A percentile compares a stretch with the other conserved stretches of the same genome.
These are phyloP conservation scores for Spergularia marina DNA, from an alignment of 148 eudicot genomes.

Conservation along the genomic window DNA sequence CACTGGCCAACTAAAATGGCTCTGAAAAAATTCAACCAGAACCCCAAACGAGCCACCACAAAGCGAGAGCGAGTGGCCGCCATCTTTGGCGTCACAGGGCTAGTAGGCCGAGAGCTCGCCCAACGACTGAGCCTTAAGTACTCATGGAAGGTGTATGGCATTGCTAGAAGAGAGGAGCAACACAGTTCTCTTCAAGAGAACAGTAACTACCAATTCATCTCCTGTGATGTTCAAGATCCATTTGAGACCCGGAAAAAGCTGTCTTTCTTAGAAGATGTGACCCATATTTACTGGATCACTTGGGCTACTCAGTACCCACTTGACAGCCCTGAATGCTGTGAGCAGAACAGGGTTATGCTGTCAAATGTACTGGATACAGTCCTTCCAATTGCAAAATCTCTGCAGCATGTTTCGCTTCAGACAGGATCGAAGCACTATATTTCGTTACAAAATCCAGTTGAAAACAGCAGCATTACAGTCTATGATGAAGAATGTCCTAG, in stretches of 20 bases:
- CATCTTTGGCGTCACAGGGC: conserved; percentile 79
- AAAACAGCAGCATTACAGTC: neutral
- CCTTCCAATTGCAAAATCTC: conserved; percentile 41
- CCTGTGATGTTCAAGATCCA: conserved; percentile 67
- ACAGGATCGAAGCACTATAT: conserved; percentile 84
- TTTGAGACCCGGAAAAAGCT: conserved; percentile 49
- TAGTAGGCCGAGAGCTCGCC: conserved; percentile 78
- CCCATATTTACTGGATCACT: conserved; percentile 84
- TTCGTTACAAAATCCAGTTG: conserved; percentile 31
- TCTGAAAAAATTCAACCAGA: conserved; percentile 26
- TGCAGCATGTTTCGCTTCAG: conserved; percentile 72
- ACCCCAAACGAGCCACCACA: conserved; percentile 15
- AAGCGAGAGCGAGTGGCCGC: conserved; percentile 56
- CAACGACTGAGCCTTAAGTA: conserved; percentile 43
- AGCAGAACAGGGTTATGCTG: conserved; percentile 80
- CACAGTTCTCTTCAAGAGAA: conserved; percentile 14
- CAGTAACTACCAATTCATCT: conserved; percentile 51
- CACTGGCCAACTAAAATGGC: conserved; percentile 26
- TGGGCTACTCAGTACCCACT: conserved; percentile 76
- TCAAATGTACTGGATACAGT: conserved; percentile 58
- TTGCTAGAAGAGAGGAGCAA: conserved; percentile 53
- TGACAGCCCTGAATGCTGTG: conserved; percentile 60
- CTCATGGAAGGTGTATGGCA: conserved; percentile 78
- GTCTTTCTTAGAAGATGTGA: conserved; percentile 51
- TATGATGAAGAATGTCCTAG: conserved; percentile 70